Percentiles rank a stretch among this genome's conserved stretches.
Evolutionary conservation across 208 protist species (phyloP).

Genomic region (Leishmania aethiopica): DNA sequence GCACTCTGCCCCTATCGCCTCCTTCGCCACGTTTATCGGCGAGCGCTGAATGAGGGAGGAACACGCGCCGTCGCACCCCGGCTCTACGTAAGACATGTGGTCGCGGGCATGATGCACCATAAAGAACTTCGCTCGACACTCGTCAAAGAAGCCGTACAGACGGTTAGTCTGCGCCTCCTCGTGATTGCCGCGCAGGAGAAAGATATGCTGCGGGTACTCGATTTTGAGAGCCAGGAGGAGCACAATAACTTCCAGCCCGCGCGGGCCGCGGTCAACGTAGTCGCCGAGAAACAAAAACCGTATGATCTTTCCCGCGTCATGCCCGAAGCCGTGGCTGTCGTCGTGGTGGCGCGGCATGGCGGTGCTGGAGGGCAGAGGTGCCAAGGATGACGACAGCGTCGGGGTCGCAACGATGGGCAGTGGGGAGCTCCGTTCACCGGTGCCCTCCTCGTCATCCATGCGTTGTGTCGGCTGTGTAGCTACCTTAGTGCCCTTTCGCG

Average conservation of each 20-base stretch:
- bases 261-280: constrained; percentile 96
- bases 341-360: constrained; percentile 1
- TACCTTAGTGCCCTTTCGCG: not conserved
- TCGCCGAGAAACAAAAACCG: constrained; percentile 98
- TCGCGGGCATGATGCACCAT: not conserved
- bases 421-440: not conserved
- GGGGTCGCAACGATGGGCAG: not conserved
- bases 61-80: not conserved
- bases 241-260: constrained; percentile 81
- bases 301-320: constrained; percentile 26
- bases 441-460: not conserved
- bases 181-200: constrained; percentile 91
- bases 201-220: constrained; percentile 86
- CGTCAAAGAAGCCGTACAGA: constrained; percentile 86
- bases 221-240: constrained; percentile 86
- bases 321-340: constrained; percentile 9
- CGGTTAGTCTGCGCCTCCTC: constrained; percentile 85
- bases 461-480: not conserved
- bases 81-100: not conserved
- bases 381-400: not conserved
- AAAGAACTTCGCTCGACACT: constrained; percentile 76
- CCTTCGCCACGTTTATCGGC: not conserved
- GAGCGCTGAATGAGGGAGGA: constrained; percentile 22
- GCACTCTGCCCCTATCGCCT: not conserved
- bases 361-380: not conserved